A percentile compares a stretch with the other conserved stretches of the same genome.
These are phyloP conservation scores for Aspergillus heteromorphus DNA, from an alignment of 495 filamentous ascomycete genomes.

Conservation along the genomic window DNA sequence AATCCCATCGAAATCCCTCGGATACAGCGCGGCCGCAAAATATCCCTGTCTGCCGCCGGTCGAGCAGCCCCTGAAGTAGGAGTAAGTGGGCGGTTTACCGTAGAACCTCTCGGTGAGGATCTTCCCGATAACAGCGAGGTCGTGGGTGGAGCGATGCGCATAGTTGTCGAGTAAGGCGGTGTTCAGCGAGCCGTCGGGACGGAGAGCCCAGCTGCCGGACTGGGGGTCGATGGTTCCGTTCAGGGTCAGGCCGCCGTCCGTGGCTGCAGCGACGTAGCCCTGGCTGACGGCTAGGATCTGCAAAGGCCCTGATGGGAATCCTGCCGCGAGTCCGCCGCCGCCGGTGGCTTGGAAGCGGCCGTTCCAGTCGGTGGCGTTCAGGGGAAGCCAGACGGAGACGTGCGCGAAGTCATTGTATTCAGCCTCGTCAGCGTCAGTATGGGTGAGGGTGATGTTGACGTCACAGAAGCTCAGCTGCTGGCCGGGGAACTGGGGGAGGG, in stretches of 20 bases:
- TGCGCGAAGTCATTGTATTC: background rate
- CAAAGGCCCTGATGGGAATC: conserved; percentile 1
- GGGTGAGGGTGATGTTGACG: conserved; percentile 3
- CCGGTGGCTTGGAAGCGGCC: conserved; percentile 8
- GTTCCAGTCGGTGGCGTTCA: conserved; percentile 8
- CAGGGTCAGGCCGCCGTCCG: conserved; percentile 12
- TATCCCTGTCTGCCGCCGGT: conserved; percentile 45
- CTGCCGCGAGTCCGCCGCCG: conserved; percentile 8
- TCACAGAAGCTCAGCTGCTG: too few species aligned
- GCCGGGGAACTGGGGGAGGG: too few species aligned
- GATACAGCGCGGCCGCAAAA: conserved; percentile 36
- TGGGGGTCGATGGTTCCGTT: conserved; percentile 5
- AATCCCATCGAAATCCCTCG: conserved; percentile 53
- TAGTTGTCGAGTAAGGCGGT: conserved; percentile 29
- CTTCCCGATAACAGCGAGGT: conserved; percentile 20
- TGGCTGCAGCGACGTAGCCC: conserved; percentile 3
- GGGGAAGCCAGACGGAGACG: conserved; percentile 6
- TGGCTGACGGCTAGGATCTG: background rate
- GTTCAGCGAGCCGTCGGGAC: conserved; percentile 2
- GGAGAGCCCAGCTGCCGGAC: conserved; percentile 4
- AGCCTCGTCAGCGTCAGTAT: too few species aligned
- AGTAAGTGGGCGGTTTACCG: conserved; percentile 19
- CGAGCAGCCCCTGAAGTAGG: conserved; percentile 46
- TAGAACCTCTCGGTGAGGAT: conserved; percentile 14
- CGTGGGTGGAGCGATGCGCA: conserved; percentile 32